Percentiles rank a stretch among this genome's conserved stretches.
Conservation (phyloP, 2,329 filamentous ascomycete genomes). For the Curvularia sp. region DNA sequence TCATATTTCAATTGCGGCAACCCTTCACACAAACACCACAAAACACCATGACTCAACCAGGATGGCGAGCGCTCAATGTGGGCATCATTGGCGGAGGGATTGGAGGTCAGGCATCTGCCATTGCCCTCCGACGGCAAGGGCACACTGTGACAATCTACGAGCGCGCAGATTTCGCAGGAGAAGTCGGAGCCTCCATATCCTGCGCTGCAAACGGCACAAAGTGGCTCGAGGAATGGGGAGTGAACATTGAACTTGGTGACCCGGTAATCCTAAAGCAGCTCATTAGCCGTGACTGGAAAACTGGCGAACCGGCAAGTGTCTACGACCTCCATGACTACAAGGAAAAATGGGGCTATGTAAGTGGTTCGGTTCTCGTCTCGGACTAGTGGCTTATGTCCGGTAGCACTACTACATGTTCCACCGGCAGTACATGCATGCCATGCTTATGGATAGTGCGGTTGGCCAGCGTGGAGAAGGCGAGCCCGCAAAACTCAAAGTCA, state of each 20-base stretch:
- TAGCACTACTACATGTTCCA: constrained; percentile 69
- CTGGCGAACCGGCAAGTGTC: constrained; percentile 69
- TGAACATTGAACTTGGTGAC: constrained; percentile 69
- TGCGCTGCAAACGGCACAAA: constrained; percentile 74
- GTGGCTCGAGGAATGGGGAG: constrained; percentile 73
- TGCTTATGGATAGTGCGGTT: constrained; percentile 68
- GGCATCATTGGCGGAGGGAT: constrained; percentile 61
- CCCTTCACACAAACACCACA: background rate
- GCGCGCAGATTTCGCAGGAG: constrained; percentile 69
- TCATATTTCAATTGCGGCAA: background rate
- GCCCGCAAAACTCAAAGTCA: constrained; percentile 63
- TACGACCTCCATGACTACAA: constrained; percentile 71
- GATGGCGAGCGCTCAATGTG: constrained; percentile 40
- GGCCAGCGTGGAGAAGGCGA: constrained; percentile 60
- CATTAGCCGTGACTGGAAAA: constrained; percentile 74
- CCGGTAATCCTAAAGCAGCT: constrained; percentile 70
- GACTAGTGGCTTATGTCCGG: background rate
- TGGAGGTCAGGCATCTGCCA: constrained; percentile 60
- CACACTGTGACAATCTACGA: constrained; percentile 70
- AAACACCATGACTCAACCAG: constrained; percentile 2
- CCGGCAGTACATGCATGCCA: constrained; percentile 71
- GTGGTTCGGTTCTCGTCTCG: background rate
- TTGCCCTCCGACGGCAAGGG: constrained; percentile 61
- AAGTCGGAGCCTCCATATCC: constrained; percentile 61
- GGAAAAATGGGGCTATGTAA: constrained; percentile 65